A percentile compares a stretch with the other conserved stretches of the same genome.
These are phyloP conservation scores for Oryza rufipogon DNA, from an alignment of 176 grass and related monocot species.

Conservation along the genomic window DNA sequence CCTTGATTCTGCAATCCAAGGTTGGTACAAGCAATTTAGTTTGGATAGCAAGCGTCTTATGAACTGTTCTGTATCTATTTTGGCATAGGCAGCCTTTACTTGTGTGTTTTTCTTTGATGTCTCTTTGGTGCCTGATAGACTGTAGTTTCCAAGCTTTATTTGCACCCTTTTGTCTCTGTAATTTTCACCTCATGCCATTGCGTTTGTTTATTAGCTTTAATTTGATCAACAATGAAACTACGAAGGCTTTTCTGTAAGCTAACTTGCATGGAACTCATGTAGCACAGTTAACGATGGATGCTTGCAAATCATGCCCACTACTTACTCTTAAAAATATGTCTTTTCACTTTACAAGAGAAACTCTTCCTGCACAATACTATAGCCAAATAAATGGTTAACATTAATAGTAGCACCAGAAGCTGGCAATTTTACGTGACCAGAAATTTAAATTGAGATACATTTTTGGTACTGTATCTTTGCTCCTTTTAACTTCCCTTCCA, in stretches of 20 bases:
- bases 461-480: conserved; percentile 23
- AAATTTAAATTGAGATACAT: not conserved
- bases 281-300: not conserved
- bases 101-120: not conserved
- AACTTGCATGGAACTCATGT: not conserved
- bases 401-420: conserved; percentile 1
- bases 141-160: not conserved
- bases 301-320: not conserved
- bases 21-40: conserved; percentile 42
- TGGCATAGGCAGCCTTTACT: not conserved
- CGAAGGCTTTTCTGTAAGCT: not conserved
- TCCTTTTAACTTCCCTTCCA: not conserved
- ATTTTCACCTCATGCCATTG: not conserved
- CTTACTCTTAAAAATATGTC: not conserved
- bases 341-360: not conserved
- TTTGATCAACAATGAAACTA: not conserved
- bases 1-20: conserved; percentile 93
- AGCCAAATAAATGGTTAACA: conserved; percentile 10
- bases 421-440: not conserved
- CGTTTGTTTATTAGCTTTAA: not conserved
- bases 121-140: not conserved
- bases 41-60: not conserved
- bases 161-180: not conserved
- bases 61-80: not conserved
- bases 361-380: not conserved